Evolutionary conservation across 73 alveolate genomes (phyloP).

Genomic region (Blepharisma japonicum): DNA sequence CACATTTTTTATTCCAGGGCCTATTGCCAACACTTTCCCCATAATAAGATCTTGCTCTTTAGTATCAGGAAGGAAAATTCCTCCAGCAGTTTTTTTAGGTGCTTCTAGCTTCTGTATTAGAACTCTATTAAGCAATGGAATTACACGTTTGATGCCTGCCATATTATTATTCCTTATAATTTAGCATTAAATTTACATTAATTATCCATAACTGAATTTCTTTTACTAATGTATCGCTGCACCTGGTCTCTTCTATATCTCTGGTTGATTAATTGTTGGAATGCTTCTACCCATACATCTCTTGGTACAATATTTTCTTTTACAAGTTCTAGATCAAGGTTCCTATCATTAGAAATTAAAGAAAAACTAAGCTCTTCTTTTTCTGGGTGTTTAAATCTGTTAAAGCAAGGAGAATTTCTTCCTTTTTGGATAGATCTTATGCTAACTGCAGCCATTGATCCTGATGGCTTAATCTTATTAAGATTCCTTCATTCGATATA

Average conservation of each 20-base stretch:
- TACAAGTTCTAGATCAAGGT: neutral
- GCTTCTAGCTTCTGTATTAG: slow-evolving; percentile 61
- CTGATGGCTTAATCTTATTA: slow-evolving; percentile 3
- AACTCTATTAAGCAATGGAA: slow-evolving; percentile 70
- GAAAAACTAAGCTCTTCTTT: neutral
- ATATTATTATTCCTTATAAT: slow-evolving; percentile 16
- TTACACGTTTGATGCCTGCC: slow-evolving; percentile 57
- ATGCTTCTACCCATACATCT: slow-evolving; percentile 18
- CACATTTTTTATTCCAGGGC: slow-evolving; percentile 56
- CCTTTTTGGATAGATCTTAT: neutral
- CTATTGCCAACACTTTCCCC: slow-evolving; percentile 71
- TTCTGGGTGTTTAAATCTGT: neutral
- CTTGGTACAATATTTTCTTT: neutral
- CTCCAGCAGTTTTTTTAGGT: slow-evolving; percentile 72
- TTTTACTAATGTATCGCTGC: neutral
- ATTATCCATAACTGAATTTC: no score
- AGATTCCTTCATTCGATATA: slow-evolving; percentile 16
- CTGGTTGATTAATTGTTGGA: neutral
- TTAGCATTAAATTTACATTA: no score
- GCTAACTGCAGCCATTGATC: neutral
- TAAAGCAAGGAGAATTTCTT: neutral
- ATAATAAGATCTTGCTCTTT: slow-evolving; percentile 50
- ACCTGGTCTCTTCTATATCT: neutral
- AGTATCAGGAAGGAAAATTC: slow-evolving; percentile 66
- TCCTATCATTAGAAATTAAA: neutral